These are phyloP conservation scores for Leccinum subrobustum DNA, from an alignment of 1,284 basidiomycete genomes.

Conservation along the genomic window DNA sequence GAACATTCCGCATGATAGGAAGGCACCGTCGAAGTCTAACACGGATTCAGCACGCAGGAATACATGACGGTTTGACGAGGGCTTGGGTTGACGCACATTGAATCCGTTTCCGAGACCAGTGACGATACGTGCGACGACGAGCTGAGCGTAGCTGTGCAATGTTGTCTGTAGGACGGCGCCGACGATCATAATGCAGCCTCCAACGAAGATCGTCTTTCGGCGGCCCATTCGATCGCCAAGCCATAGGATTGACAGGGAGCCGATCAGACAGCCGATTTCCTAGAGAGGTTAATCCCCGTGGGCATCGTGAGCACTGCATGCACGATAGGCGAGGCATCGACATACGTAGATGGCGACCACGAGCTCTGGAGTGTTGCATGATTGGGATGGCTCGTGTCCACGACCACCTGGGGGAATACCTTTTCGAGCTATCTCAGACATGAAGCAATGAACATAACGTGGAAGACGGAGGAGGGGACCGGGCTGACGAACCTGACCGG, in stretches of 20 bases:
- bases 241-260: constrained; percentile 47
- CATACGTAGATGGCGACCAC: constrained; percentile 32
- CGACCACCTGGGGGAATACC: constrained; percentile 30
- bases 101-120: constrained; percentile 63
- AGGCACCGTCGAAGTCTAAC: constrained; percentile 60
- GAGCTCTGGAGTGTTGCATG: constrained; percentile 33
- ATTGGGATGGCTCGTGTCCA: constrained; percentile 28
- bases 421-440: constrained; percentile 3
- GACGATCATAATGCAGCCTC: constrained; percentile 51
- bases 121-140: constrained; percentile 50
- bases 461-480: neutral
- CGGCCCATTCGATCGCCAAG: constrained; percentile 50
- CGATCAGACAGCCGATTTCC: constrained; percentile 39
- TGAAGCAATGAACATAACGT: constrained; percentile 5
- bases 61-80: neutral
- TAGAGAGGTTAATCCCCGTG: constrained; percentile 1
- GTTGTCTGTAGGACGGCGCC: constrained; percentile 50
- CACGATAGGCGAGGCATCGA: neutral
- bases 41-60: constrained; percentile 1
- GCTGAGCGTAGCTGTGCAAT: constrained; percentile 46
- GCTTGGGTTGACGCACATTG: constrained; percentile 44
- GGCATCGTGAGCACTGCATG: neutral
- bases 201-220: constrained; percentile 48
- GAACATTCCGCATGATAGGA: constrained; percentile 68
- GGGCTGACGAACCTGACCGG: constrained; percentile 20